Evolutionary conservation across 352 stramenopile genomes (phyloP).

Genomic region (Thraustochytrium sp.): DNA sequence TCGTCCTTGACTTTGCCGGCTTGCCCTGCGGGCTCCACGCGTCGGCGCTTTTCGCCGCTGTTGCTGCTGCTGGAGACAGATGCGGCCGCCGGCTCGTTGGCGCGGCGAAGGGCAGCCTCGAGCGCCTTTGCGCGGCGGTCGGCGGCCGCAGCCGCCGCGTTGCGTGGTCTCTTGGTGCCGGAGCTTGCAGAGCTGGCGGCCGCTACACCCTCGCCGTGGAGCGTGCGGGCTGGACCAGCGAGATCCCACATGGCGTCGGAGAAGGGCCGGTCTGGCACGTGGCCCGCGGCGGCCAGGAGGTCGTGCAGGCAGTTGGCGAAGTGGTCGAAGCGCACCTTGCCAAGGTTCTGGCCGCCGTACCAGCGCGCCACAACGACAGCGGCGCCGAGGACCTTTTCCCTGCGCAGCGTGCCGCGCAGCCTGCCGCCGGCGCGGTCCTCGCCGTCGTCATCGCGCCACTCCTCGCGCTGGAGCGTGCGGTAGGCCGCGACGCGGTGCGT

Average conservation of each 20-base stretch:
- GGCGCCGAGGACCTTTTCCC: conserved; percentile 15
- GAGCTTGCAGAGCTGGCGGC: no score
- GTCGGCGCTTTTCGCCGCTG: no score
- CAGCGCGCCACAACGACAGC: conserved; percentile 8
- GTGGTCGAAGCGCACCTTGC: conserved; percentile 26
- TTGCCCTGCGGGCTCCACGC: no score
- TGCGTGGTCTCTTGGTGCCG: no score
- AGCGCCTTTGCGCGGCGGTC: no score
- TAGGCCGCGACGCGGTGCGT: conserved; percentile 11
- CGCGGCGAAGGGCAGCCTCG: no score
- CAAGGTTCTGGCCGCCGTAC: conserved; percentile 26
- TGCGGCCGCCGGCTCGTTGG: no score
- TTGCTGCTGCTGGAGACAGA: no score
- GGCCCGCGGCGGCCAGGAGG: not conserved
- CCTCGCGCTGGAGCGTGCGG: not conserved
- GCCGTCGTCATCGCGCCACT: conserved; percentile 24
- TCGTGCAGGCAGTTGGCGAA: not conserved
- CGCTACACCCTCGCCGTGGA: not conserved
- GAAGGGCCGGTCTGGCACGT: not conserved
- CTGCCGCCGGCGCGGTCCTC: conserved; percentile 9
- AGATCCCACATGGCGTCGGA: not conserved
- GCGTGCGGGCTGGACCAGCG: not conserved
- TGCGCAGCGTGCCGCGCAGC: not conserved
- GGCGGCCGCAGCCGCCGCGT: no score
- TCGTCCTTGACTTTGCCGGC: no score